Percentiles rank a stretch among this genome's conserved stretches.
phyloP scores from a whole-genome alignment of 768 basidiomycete species.

The Phanerodontia chrysosporium region DNA sequence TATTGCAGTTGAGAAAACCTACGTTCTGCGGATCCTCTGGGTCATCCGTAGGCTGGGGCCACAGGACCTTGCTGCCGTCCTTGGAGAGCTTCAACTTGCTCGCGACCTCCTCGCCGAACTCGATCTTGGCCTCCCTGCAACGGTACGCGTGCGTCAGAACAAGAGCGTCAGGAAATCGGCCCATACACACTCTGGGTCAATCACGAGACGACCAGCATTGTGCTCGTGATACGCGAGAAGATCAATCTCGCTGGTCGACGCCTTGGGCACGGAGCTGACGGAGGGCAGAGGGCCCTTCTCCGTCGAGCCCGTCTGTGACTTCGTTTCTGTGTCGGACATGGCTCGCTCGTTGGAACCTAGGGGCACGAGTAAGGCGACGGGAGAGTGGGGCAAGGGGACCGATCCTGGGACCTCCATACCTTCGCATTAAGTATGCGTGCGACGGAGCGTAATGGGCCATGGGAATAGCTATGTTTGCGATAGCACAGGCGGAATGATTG shows the following conservation, averaged over 20 bases:
- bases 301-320: slow-evolving; percentile 6
- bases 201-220: slow-evolving; percentile 53
- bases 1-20: slow-evolving; percentile 10
- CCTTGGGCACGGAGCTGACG: neutral
- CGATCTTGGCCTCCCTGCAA: slow-evolving; percentile 55
- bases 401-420: neutral
- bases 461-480: neutral
- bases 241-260: slow-evolving; percentile 23
- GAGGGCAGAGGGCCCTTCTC: neutral
- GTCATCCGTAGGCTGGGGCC: slow-evolving; percentile 66
- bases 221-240: slow-evolving; percentile 45
- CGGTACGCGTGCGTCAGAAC: too few species aligned
- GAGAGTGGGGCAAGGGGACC: neutral
- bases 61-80: slow-evolving; percentile 58
- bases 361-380: neutral
- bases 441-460: neutral
- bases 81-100: slow-evolving; percentile 50
- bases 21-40: slow-evolving; percentile 65
- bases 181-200: slow-evolving; percentile 52
- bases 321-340: slow-evolving; percentile 9
- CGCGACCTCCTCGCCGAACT: slow-evolving; percentile 55
- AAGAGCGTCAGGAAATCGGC: too few species aligned
- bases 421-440: neutral
- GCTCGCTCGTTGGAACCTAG: neutral
- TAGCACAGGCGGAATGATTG: neutral